Conservation (phyloP, 2,329 filamentous ascomycete genomes). For the Neophaeococcomyces aloes region DNA sequence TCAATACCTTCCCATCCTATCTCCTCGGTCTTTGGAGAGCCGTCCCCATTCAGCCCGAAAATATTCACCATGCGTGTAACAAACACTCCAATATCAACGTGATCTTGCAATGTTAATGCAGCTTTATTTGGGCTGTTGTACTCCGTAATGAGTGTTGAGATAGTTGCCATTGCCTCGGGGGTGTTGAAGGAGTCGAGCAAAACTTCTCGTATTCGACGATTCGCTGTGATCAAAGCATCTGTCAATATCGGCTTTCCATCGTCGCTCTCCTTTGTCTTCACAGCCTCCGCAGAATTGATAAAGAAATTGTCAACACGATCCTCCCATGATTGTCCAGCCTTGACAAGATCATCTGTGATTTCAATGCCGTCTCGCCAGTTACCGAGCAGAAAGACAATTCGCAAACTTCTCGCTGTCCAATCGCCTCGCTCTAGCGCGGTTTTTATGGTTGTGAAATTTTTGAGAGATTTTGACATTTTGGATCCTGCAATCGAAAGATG, state of each 20-base stretch:
- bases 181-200: constrained; percentile 85
- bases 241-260: constrained; percentile 25
- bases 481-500: constrained; percentile 79
- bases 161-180: constrained; percentile 63
- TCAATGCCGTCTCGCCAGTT: constrained; percentile 87
- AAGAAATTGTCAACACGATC: constrained; percentile 64
- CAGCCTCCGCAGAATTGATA: constrained; percentile 22
- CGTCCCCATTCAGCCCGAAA: constrained; percentile 56
- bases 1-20: constrained; percentile 58
- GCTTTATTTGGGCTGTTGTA: constrained; percentile 52
- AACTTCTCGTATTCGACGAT: constrained; percentile 50
- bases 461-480: constrained; percentile 93
- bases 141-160: constrained; percentile 65
- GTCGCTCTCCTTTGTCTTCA: constrained; percentile 44
- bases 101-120: constrained; percentile 36
- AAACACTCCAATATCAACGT: constrained; percentile 57
- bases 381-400: constrained; percentile 78
- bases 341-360: constrained; percentile 72
- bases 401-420: constrained; percentile 69
- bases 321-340: constrained; percentile 68
- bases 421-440: constrained; percentile 60
- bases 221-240: constrained; percentile 42
- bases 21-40: constrained; percentile 27
- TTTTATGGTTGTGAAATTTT: constrained; percentile 91
- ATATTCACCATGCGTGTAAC: constrained; percentile 74